These are phyloP conservation scores for Ammopiptanthus mongolicus DNA, from an alignment of 306 rosid species.

Conservation along the genomic window DNA sequence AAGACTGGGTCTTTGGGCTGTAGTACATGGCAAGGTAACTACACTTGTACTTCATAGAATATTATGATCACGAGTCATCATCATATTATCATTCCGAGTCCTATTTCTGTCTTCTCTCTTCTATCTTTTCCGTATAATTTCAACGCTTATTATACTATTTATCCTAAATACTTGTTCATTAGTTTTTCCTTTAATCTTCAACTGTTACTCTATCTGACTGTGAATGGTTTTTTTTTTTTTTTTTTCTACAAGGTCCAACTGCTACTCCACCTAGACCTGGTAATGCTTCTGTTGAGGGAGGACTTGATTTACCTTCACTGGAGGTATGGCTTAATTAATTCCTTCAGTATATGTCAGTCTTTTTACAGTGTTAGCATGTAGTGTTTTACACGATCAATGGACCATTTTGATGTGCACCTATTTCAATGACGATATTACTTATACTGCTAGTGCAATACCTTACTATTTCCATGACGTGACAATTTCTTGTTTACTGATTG, in stretches of 20 bases:
- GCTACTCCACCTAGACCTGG: slow-evolving; percentile 54
- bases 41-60: no score
- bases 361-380: not conserved
- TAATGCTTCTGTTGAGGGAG: slow-evolving; percentile 52
- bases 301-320: slow-evolving; percentile 58
- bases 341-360: slow-evolving; percentile 3
- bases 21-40: slow-evolving; percentile 46
- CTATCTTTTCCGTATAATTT: no score
- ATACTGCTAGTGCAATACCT: not conserved
- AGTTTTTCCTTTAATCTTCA: slow-evolving; percentile 12
- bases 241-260: slow-evolving; percentile 49
- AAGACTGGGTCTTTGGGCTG: slow-evolving; percentile 47
- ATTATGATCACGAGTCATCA: no score
- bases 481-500: slow-evolving; percentile 1
- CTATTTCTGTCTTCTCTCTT: no score
- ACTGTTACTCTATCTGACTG: slow-evolving; percentile 34
- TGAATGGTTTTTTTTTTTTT: no score
- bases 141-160: slow-evolving; percentile 31
- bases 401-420: not conserved
- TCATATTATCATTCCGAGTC: no score
- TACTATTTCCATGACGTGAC: not conserved
- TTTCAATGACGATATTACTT: slow-evolving; percentile 11
- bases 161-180: not conserved
- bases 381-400: not conserved
- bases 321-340: slow-evolving; percentile 53